Evolutionary conservation across 2,329 filamentous ascomycete genomes (phyloP), one percentile per base, ranked within the genome.

Genomic region (Exophiala alcalophila): DNA sequence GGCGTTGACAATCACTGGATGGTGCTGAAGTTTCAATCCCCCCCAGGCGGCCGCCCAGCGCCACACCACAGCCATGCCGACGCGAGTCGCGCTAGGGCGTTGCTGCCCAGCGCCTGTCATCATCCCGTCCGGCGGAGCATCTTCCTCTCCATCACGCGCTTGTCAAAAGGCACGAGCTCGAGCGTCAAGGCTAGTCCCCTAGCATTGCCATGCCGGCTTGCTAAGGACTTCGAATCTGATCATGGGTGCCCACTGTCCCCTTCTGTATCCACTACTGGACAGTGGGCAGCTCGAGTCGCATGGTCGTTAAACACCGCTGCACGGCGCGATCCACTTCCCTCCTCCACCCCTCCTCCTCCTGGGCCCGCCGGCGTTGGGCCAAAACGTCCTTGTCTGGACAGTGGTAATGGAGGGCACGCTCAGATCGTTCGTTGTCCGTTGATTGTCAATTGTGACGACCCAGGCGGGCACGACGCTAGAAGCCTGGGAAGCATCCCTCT

Each of bases 31-130:
- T n/a, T 20, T 12, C 23, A 35, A 5, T 23, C 35, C 33, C 29
- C 34, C 34, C 41, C 29, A 46, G 39, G 38, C 27, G 25, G 32
- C 36, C 37, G n/a, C 41, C 34, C 24, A 47, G 35, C 49, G 49
- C 45, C 49, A 52, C 49, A 52, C 41, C 41, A 52, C 31, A 27
- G 23, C 37, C 49, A 41, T 49, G 38, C 26, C 25, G 35, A 39
- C 37, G 28, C 23, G 27, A 23, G 31, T 14, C 33, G 39, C 44
- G 41, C 49, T 49, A 52, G 46, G 43, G 39, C 27, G 34, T 46
- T 46, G 45, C 40, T 52, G 42, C 49, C 49, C 49, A 52, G 49
- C 21, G 41, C 46, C n/a, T 52, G 49, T 37, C 45, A 49, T 43
- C 40, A 52, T 52, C 45, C 49, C 49, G 49, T 45, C 35, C 42